Evolutionary conservation across 768 basidiomycete genomes (phyloP).

Genomic region (Podaxis pistillaris): DNA sequence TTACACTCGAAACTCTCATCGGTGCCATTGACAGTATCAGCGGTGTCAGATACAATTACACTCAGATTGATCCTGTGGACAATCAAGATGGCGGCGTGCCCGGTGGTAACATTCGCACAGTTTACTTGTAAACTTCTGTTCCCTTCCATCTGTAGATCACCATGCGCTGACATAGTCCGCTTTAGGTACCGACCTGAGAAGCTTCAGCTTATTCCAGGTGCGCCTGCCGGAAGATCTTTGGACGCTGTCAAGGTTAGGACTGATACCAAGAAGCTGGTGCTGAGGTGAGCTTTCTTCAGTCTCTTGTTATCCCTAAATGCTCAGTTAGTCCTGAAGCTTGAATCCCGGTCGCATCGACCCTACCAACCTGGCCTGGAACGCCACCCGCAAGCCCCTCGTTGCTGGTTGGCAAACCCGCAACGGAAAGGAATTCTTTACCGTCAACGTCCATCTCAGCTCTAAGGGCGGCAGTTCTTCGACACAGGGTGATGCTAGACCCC

Average conservation of each 20-base stretch:
- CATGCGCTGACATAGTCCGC: background rate
- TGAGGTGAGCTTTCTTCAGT: conserved; percentile 36
- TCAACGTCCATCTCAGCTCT: conserved; percentile 59
- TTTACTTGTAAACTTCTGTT: conserved; percentile 43
- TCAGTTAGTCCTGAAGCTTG: conserved; percentile 35
- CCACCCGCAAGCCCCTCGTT: conserved; percentile 58
- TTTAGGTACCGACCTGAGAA: conserved; percentile 48
- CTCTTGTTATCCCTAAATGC: background rate
- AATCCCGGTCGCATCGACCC: conserved; percentile 67
- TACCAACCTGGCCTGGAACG: conserved; percentile 49
- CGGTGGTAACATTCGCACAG: conserved; percentile 63
- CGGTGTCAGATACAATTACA: conserved; percentile 45
- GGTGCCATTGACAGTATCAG: conserved; percentile 44
- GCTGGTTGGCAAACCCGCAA: conserved; percentile 50
- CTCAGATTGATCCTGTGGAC: conserved; percentile 51
- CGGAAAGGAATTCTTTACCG: conserved; percentile 49
- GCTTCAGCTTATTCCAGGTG: conserved; percentile 42
- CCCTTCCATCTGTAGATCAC: background rate
- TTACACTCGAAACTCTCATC: conserved; percentile 49
- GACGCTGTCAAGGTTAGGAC: conserved; percentile 39
- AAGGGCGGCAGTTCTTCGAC: conserved; percentile 56
- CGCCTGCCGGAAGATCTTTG: conserved; percentile 46
- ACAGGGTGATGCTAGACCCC: conserved; percentile 56
- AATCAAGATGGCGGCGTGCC: conserved; percentile 58
- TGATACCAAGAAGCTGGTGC: conserved; percentile 29